Evolutionary conservation across 257 asterid species (phyloP).

Genomic region (Salvia hispanica): DNA sequence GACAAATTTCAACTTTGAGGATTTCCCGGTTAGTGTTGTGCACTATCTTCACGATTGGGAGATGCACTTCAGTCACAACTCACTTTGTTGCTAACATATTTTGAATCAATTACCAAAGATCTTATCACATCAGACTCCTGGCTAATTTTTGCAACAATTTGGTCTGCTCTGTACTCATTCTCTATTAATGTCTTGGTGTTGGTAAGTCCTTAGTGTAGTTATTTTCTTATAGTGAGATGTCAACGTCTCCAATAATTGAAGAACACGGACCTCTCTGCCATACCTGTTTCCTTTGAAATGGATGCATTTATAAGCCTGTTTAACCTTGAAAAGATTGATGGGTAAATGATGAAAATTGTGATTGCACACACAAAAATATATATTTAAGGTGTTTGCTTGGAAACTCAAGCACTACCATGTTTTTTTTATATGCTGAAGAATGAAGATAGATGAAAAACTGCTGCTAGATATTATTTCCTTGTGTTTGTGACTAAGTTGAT

Average conservation of each 20-base stretch:
- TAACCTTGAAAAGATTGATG: neutral
- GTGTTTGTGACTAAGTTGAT: constrained; percentile 10
- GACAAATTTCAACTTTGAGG: neutral
- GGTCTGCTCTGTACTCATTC: neutral
- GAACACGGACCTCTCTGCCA: constrained; percentile 4
- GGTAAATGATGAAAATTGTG: neutral
- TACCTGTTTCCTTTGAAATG: neutral
- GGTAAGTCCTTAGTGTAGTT: neutral
- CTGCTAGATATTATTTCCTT: constrained; percentile 3
- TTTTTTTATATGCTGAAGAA: neutral
- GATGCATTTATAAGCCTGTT: neutral
- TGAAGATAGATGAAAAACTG: neutral
- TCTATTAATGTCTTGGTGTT: constrained; percentile 8
- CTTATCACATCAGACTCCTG: neutral
- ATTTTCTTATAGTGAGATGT: neutral
- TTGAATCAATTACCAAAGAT: neutral
- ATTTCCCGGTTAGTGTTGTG: neutral
- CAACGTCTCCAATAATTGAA: constrained; percentile 3
- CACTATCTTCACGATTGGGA: neutral
- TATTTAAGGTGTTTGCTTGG: neutral
- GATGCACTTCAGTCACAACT: constrained; percentile 3
- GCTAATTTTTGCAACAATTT: neutral
- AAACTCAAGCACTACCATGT: neutral
- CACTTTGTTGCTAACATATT: neutral
- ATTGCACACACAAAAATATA: neutral